Evolutionary conservation across 108 stramenopile genomes (phyloP), one percentile per base, ranked within the genome.

Genomic region (Skeletonema potamos): DNA sequence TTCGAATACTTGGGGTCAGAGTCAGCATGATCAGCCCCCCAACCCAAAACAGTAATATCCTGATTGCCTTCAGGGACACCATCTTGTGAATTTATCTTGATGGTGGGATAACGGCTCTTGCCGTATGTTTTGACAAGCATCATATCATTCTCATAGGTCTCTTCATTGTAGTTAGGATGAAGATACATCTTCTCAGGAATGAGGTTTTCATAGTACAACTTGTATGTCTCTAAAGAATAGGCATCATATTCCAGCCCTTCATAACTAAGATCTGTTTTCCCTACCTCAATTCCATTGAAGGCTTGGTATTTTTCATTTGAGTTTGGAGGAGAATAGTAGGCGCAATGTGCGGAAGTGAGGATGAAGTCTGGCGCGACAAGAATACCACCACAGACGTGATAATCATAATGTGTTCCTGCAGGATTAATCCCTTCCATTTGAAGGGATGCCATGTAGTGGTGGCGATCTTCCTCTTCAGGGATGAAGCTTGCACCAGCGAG

Each of bases 321-420:
- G 3, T 64, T 70, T 15, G 63, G 57, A 20, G 80, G 80, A 54
- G 56, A 29, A 51, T 77, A 76, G 6, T 69, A 44, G 57, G 80
- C 75, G 41, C 87, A 88, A 58, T 88, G 87, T 2, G 85, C 85
- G 1, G 85, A 60, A 10, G 85, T 78, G 54, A 88, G 11, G 11
- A 88, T 54, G 15, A 82, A 28, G 37, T 77, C 85, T 32, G 84
- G 87, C 17, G 84, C 81, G 57, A 88, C 73, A 5, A 88, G 73
- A 9, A 71, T 36, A 10, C 85, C 87, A 11, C 77, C 76, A 70
- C 87, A 88, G 28, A 73, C 51, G 67, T 80, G 79, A 34, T 51
- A 63, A 56, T 80, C 79, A 69, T 65, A 80, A 27, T 46, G 46
- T 32, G 54, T 60, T 12, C 67, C 67, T 55, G 43, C 18, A 46